A percentile compares a stretch with the other conserved stretches of the same genome.
phyloP scores from a whole-genome alignment of 768 basidiomycete genomes.

The Scleroderma bovista region DNA sequence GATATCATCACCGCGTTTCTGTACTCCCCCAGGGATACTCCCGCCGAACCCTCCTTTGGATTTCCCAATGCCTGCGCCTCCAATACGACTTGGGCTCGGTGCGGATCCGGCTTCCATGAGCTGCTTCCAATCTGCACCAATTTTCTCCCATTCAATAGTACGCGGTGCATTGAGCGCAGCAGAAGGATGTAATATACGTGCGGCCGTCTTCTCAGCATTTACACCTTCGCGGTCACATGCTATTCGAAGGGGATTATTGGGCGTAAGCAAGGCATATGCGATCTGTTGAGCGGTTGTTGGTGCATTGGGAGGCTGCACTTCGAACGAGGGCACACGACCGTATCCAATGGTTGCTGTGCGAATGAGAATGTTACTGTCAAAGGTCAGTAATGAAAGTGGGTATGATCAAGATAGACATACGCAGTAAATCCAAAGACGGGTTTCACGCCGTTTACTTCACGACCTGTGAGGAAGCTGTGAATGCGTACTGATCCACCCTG shows the following conservation, averaged over 20 bases:
- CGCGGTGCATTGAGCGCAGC: slow-evolving; percentile 5
- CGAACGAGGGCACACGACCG: slow-evolving; percentile 39
- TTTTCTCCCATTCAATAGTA: slow-evolving; percentile 14
- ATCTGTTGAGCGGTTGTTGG: slow-evolving; percentile 38
- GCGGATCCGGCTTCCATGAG: slow-evolving; percentile 2
- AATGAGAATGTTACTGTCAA: slow-evolving; percentile 45
- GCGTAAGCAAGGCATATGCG: slow-evolving; percentile 34
- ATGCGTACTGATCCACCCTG: slow-evolving; percentile 40
- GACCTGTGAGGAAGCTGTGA: slow-evolving; percentile 81
- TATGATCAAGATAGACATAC: slow-evolving; percentile 39
- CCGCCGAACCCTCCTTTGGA: background rate
- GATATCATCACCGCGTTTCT: slow-evolving; percentile 4
- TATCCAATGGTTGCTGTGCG: slow-evolving; percentile 46
- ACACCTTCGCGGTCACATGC: slow-evolving; percentile 25
- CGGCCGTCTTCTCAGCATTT: slow-evolving; percentile 14
- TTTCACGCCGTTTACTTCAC: slow-evolving; percentile 79
- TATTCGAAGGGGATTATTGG: slow-evolving; percentile 16
- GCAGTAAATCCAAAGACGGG: slow-evolving; percentile 88
- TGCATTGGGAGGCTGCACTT: slow-evolving; percentile 39
- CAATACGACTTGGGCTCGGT: background rate
- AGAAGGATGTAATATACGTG: slow-evolving; percentile 9
- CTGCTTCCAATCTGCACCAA: slow-evolving; percentile 18
- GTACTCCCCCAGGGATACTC: background rate
- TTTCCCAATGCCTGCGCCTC: background rate
- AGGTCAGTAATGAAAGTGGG: background rate